Base-by-base conservation (phyloP, 495 filamentous ascomycete genomes). In the Delitschia confertaspora region DNA sequence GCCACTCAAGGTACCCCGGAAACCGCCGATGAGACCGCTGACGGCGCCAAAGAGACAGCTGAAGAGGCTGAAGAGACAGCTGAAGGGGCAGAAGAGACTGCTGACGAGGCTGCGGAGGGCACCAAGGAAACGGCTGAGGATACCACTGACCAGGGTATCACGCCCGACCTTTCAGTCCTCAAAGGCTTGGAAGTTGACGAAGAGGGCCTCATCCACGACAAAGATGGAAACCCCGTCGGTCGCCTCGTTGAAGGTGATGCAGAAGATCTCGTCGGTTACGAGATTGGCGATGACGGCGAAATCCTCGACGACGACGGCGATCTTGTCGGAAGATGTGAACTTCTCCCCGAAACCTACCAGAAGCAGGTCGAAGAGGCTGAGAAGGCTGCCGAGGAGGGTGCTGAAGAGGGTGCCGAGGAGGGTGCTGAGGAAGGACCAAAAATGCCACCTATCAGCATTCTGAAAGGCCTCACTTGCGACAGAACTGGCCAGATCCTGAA, bases 261-360 rank as follows among this genome's bases (percentile, higher is more conserved):
- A 1, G 68, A 77, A 47, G 76, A 79, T 47, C 69, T 81, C 25
- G 70, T 69, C 11, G 78, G 76, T 6, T 71, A 73, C 52, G 66
- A 65, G 1, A 68, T 79, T 31, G 74, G 75, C 33, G 76, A 80
- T 9, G 69, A 75, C 4, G 76, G 76, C 13, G 75, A 79, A 52
- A 76, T 80, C 31, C 64, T 82, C 11, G 77, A 82, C 42, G 71
- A 79, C 23, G 75, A 79, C 24, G 78, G 78, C 10, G 74, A 82
- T 46, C 66, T 78, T 13, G 72, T 80, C 38, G 76, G 74, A 25
- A 67, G 70, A 20, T 70, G 65, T 19, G 73, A 77, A 51, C 63
- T 72, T 5, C 50, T 72, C n/a, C 66, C 75, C 14, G 62, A 67
- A 16, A 53, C 65, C 26, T 58, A 49, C 21, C 42, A 62, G 44